These are phyloP conservation scores for Oryza rufipogon DNA, from an alignment of 176 grass and related monocot genomes.

Conservation along the genomic window DNA sequence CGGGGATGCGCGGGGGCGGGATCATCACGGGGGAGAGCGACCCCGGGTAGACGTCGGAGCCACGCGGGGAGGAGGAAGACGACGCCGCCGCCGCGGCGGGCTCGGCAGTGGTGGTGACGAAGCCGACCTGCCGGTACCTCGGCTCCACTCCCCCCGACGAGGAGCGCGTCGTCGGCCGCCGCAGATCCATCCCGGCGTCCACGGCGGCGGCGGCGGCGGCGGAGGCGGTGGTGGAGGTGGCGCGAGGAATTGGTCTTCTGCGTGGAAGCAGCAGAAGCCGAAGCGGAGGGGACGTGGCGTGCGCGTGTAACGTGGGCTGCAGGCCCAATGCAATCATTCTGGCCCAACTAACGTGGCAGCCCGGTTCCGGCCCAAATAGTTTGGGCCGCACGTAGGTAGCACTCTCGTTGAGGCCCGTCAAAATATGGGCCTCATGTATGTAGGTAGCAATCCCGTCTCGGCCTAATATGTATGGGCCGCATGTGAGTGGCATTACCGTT, in stretches of 20 bases:
- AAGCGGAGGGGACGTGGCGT: background rate
- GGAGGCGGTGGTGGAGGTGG: background rate
- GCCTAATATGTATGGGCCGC: no score
- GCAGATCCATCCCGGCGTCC: constrained; percentile 53
- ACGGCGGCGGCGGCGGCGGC: no score
- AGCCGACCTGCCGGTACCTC: constrained; percentile 71
- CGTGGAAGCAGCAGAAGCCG: no score
- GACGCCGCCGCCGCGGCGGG: background rate
- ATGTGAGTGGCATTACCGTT: background rate
- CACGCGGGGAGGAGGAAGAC: background rate
- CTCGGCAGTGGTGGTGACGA: constrained; percentile 47
- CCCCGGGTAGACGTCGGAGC: constrained; percentile 24
- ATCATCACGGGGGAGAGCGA: constrained; percentile 80
- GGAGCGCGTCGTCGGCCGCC: constrained; percentile 44
- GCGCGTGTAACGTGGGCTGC: background rate
- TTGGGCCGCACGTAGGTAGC: no score
- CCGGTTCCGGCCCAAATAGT: no score
- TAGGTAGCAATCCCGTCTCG: no score
- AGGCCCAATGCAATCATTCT: no score
- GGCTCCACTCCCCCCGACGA: constrained; percentile 53
- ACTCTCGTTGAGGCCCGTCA: no score
- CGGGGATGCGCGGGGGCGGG: constrained; percentile 54
- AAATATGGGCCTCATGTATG: no score
- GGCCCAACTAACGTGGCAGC: no score
- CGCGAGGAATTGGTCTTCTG: background rate